Evolutionary conservation across 2,329 filamentous ascomycete genomes (phyloP).

Genomic region (Aspergillus alliaceus): DNA sequence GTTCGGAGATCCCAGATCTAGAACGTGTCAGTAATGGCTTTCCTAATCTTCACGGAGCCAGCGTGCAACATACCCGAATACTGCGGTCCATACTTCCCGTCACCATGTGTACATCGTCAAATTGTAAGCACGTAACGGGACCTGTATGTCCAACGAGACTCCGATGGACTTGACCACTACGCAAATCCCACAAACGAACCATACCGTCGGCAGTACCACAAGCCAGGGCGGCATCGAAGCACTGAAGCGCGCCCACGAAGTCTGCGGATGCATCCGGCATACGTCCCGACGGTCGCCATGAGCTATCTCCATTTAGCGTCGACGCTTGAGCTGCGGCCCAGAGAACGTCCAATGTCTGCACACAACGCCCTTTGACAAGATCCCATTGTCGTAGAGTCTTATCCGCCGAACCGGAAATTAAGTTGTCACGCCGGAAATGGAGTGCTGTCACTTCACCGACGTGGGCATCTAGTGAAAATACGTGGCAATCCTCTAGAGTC

Average conservation of each 20-base stretch:
- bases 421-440: conserved; percentile 82
- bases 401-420: conserved; percentile 94
- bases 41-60: neutral
- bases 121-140: conserved; percentile 89
- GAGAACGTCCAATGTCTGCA: conserved; percentile 95
- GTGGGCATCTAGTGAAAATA: conserved; percentile 87
- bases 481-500: conserved; percentile 82
- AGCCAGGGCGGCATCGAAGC: conserved; percentile 91
- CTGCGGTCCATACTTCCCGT: conserved; percentile 91
- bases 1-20: conserved; percentile 99
- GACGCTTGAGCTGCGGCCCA: conserved; percentile 95
- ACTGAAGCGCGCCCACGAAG: conserved; percentile 92
- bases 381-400: conserved; percentile 99
- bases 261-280: conserved; percentile 70
- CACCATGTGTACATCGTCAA: conserved; percentile 92
- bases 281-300: conserved; percentile 71
- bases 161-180: conserved; percentile 94
- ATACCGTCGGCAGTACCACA: conserved; percentile 97
- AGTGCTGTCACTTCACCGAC: conserved; percentile 93
- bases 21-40: conserved; percentile 20
- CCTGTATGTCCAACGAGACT: conserved; percentile 95
- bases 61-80: conserved; percentile 71
- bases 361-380: conserved; percentile 91
- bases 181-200: conserved; percentile 94
- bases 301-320: conserved; percentile 59